Evolutionary conservation across 148 eudicot species (phyloP).

Genomic region (Chenopodium berlandieri): DNA sequence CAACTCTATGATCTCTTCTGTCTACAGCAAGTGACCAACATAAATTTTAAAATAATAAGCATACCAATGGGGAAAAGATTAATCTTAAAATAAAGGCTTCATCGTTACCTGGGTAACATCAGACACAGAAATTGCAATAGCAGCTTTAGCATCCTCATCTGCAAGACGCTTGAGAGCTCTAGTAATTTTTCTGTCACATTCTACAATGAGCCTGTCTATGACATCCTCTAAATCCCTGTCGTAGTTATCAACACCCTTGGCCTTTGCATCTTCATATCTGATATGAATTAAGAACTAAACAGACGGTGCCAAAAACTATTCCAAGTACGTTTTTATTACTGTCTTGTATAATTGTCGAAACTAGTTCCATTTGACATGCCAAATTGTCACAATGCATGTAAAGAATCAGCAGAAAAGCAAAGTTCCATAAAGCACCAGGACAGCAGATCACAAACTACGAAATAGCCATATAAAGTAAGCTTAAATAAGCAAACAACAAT

Average conservation of each 20-base stretch:
- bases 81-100: not conserved
- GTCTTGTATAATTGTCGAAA: not conserved
- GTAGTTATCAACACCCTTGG: constrained; percentile 70
- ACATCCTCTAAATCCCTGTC: constrained; percentile 93
- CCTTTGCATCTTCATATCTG: constrained; percentile 87
- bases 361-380: not conserved
- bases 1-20: constrained; percentile 70
- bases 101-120: constrained; percentile 79
- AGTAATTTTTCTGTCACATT: constrained; percentile 83
- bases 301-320: not conserved
- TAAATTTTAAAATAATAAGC: not conserved
- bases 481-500: too few relatives aligned
- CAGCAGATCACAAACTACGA: not conserved
- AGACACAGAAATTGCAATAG: constrained; percentile 87
- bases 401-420: not conserved
- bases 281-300: constrained; percentile 38
- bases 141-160: constrained; percentile 98
- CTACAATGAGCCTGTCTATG: constrained; percentile 90
- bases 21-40: constrained; percentile 34
- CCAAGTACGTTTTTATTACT: not conserved
- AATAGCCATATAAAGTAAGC: too few relatives aligned
- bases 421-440: not conserved
- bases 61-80: not conserved
- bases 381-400: not conserved
- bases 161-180: constrained; percentile 95